phyloP scores from a whole-genome alignment of 192 early-diverging fungal species.

The Backusella liffmaniae region DNA sequence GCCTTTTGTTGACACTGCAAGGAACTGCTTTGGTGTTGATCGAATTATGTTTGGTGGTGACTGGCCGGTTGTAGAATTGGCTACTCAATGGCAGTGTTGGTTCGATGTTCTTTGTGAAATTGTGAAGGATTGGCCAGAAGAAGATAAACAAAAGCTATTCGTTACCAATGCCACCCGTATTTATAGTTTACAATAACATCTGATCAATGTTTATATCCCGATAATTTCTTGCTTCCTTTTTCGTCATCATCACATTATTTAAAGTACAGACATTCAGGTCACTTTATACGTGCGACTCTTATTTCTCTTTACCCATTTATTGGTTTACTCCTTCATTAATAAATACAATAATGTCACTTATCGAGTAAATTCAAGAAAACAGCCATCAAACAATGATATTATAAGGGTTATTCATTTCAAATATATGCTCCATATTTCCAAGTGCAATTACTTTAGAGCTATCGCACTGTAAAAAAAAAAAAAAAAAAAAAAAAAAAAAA shows the following conservation, averaged over 20 bases:
- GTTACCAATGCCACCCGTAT: constrained; percentile 21
- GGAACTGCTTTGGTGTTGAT: constrained; percentile 30
- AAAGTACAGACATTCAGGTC: background rate
- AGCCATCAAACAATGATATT: background rate
- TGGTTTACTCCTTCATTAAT: background rate
- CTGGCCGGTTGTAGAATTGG: constrained; percentile 30
- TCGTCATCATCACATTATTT: background rate
- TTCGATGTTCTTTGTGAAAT: constrained; percentile 20
- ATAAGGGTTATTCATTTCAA: background rate
- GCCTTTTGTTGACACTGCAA: constrained; percentile 25
- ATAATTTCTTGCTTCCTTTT: background rate
- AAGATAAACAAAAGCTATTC: constrained; percentile 30
- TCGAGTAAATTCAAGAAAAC: background rate
- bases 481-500: too few species aligned
- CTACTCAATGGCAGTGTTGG: constrained; percentile 23
- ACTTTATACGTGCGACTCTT: background rate
- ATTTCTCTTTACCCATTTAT: background rate
- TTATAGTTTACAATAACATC: background rate
- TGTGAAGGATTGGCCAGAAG: constrained; percentile 17
- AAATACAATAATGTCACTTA: background rate
- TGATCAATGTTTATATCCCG: constrained; percentile 4
- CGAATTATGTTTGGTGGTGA: constrained; percentile 35
- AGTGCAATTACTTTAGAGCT: background rate
- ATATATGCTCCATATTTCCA: background rate
- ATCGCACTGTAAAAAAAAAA: background rate